These are phyloP conservation scores for Aureobasidium sp. DNA, from an alignment of 2,329 filamentous ascomycete species.

Conservation along the genomic window DNA sequence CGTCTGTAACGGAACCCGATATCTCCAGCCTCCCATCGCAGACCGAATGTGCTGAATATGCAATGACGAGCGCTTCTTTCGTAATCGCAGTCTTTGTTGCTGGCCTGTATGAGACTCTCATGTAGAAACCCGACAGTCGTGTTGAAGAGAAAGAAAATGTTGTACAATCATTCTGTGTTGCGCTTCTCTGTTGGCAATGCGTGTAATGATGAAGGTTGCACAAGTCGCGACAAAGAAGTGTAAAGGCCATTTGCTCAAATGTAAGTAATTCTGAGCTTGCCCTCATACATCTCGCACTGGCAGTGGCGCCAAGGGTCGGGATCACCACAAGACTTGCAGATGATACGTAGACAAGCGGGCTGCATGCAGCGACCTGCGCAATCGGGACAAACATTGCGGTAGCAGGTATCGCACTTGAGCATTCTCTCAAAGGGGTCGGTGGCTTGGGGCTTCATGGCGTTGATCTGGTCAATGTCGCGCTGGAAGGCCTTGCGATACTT, in stretches of 20 bases:
- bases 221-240: neutral
- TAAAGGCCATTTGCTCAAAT: neutral
- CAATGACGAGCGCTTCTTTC: neutral
- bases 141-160: neutral
- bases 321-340: constrained; percentile 7
- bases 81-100: neutral
- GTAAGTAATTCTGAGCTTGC: neutral
- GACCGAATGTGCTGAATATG: neutral
- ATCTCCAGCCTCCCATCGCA: neutral
- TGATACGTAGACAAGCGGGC: neutral
- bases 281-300: neutral
- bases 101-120: neutral
- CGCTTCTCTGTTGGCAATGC: neutral
- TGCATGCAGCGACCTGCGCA: constrained; percentile 13
- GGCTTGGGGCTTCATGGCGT: constrained; percentile 4
- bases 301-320: neutral
- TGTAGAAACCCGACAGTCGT: neutral
- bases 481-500: constrained; percentile 3
- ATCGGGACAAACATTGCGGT: constrained; percentile 15
- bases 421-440: constrained; percentile 17
- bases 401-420: constrained; percentile 17
- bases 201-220: neutral
- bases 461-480: constrained; percentile 1
- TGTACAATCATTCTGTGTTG: too few relatives aligned
- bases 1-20: neutral